Base-by-base conservation (phyloP, 805 yeast species). In the Starmerella davenportii region DNA sequence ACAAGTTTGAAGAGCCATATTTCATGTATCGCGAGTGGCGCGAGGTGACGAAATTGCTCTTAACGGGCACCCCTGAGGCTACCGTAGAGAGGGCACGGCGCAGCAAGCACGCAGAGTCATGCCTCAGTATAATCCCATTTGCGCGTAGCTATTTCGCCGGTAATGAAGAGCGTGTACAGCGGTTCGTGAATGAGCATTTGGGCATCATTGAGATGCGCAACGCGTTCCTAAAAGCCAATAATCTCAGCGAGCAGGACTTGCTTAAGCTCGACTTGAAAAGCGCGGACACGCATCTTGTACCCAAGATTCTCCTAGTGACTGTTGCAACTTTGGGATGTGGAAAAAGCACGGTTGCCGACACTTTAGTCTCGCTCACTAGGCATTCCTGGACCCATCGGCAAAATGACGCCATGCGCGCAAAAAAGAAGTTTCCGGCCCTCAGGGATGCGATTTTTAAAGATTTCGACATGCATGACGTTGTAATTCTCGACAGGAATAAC, bases 291-390 rank as follows among this genome's bases (percentile, higher is more conserved):
- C 8, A 29, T 29, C 19, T n/a, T 5, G 15, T 7, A 14, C 39
- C 44, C 3, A 75, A 74, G 47, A 77, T 71, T 52, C 67, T 80
- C 0, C 51, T 90, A 2, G 69, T 82, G 1, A 87, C 96, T 1
- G 72, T 85, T 3, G 84, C 95, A 0, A 82, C 93, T 0, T 70
- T 87, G 38, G 96, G 96, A 0, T 81, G 95, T 57, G 98, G 98
- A 5, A 90, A 90, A 53, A 84, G 95, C 0, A 82, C 95, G 0
- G 69, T 79, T 0, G 71, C 79, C 4, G 53, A 70, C 27, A 74
- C 85, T 0, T 60, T 90, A 30, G 44, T 51, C 0, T 51, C 63
- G 8, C 55, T 85, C 8, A 74, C 63, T 39, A 74, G 76, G 1
- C 36, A 27, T 1, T 16, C 32, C 16, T 77, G 93, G 76, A 76